Evolutionary conservation across 2,329 filamentous ascomycete species (phyloP), one percentile per base, ranked within the genome.

Genomic region (Cryphonectria radicalis): DNA sequence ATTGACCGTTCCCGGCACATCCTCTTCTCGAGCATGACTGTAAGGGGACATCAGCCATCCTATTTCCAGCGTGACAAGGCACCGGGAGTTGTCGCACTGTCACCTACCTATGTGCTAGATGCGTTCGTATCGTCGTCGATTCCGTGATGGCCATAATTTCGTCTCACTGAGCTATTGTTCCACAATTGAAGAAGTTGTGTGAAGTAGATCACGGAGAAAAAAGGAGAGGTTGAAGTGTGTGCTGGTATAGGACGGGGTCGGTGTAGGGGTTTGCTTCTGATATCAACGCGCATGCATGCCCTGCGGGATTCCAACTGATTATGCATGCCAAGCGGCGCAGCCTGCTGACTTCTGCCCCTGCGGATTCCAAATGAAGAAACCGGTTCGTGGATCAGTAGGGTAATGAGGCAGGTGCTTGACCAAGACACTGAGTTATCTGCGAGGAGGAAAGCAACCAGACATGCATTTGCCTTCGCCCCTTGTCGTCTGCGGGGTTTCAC

Each of bases 1-100:
- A 75, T 89, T 85, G 59, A 89, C 87, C 0, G 87, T 89, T 4
- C 87, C 87, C 0, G 87, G 86, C 42, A 89, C 82, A 46, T 84
- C 85, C 73, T 84, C 86, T 77, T 88, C 87, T 72, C 85, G 86
- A 5, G 87, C 87, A 79, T 88, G 86, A 76, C 86, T 88, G 65
- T 22, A 11, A 59, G 17, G 17, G n/a, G 4, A 25, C n/a, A 60
- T 69, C 40, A 70, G 67, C 19, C 32, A 35, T 40, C 66, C 37
- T 6, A 25, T 32, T 22, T 62, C 35, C 19, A 10, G 35, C 7
- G 1, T 37, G 19, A 42, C 17, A 13, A 5, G 17, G 40, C 8
- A 11, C n/a, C 4, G 32, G 37, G 14, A 10, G 25, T 28, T 10
- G 25, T n/a, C 37, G 19, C n/a, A 22, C n/a, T 25, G 42, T 25